Conservation (phyloP, 2,329 filamentous ascomycete genomes). For the Exserohilum turcica region DNA sequence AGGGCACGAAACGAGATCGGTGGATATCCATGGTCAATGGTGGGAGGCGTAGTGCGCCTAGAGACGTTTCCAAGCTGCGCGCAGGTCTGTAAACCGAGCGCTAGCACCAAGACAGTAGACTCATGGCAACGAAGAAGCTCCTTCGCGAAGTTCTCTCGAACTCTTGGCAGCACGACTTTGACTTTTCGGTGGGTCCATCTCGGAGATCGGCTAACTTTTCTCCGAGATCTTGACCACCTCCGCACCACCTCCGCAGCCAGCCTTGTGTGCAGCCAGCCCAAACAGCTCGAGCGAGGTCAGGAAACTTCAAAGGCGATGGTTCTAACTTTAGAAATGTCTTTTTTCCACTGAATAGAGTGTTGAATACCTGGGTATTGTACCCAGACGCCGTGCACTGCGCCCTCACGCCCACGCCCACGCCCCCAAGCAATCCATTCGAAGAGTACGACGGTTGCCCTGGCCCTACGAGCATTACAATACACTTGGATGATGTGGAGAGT, state of each 20-base stretch:
- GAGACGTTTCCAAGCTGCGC: slow-evolving; percentile 7
- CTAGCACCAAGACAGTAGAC: slow-evolving; percentile 21
- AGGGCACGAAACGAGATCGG: slow-evolving; percentile 93
- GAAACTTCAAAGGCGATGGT: not conserved
- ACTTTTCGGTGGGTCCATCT: slow-evolving; percentile 22
- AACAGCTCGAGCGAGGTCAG: not conserved
- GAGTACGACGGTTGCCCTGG: not conserved
- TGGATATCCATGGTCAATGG: slow-evolving; percentile 80
- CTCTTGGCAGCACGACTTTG: slow-evolving; percentile 22
- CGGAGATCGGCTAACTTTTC: slow-evolving; percentile 11
- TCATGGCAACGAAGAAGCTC: slow-evolving; percentile 11
- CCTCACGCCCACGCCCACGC: not conserved
- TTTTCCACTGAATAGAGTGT: not conserved
- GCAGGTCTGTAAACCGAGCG: slow-evolving; percentile 19
- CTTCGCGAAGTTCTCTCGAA: slow-evolving; percentile 20
- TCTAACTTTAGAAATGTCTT: not conserved
- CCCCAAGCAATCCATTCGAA: not conserved
- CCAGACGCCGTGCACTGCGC: not conserved
- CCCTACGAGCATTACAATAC: not conserved
- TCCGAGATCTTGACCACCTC: slow-evolving; percentile 15
- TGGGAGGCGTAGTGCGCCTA: not conserved
- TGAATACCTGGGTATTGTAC: not conserved
- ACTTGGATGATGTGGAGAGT: not conserved
- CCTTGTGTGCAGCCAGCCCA: not conserved
- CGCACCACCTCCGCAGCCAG: slow-evolving; percentile 9